Base-by-base conservation (phyloP, 169 alveolate genomes). In the Plasmodium sp. region DNA sequence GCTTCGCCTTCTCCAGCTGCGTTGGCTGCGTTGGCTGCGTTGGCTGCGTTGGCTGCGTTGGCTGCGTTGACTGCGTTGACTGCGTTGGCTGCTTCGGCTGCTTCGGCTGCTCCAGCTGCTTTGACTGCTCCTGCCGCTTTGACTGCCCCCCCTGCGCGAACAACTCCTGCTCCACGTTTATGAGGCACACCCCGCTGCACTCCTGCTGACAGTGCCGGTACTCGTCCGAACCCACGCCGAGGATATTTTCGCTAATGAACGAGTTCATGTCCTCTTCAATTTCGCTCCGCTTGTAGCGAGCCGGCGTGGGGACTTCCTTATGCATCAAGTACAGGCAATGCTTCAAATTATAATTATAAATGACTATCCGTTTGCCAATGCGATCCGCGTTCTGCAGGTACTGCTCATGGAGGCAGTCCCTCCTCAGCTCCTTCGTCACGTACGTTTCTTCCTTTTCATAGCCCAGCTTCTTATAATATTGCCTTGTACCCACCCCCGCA, bases 401-500 rank as follows among this genome's bases (percentile, higher is more conserved):
- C n/a, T 95, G 45, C 77, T 92, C 18, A 58, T 73, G 58, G 2
- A 95, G 86, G n/a, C 75, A 91, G 5, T 84, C 88, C 48, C 71
- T 85, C 6, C 84, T 84, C 41, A 98, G 93, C 56, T 92, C 58
- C 83, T 99, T 99, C n/a, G 98, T 99, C 99, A 99, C 98, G 93
- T 97, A 99, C 41, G 99, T 98, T 43, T 98, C 99, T 96, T 98
- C 99, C 67, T 98, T 94, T 73, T 93, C 96, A 95, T 99, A 99
- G 51, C 99, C 99, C 75, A 98, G 96, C 90, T 98, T 98, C 67
- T 99, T 98, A 96, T 99, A 99, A 96, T 99, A 99, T 93, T 98
- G 99, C 81, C 99, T 97, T n/a, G 99, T 99, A 45, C 99, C 99
- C 14, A 99, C 99, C 41, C 99, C 99, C 16, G 99, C 99, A 54